phyloP scores from a whole-genome alignment of 2,329 filamentous ascomycete genomes.

The Fusarium cyanostomum region DNA sequence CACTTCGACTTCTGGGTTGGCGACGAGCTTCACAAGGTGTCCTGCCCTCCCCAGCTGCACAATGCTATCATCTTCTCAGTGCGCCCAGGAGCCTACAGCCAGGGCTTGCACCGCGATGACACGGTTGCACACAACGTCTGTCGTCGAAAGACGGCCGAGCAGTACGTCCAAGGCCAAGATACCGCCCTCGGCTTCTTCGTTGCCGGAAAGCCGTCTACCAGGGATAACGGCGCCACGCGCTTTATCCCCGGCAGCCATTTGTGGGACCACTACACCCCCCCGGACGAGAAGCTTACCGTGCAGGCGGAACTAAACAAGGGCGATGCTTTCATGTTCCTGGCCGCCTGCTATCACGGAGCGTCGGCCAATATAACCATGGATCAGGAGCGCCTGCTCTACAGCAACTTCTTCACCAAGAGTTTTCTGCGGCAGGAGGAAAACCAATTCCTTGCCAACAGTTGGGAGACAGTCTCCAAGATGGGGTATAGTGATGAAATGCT shows the following conservation, averaged over 20 bases:
- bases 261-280: neutral
- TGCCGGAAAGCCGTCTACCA: neutral
- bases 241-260: conserved; percentile 8
- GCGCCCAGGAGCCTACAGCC: neutral
- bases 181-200: neutral
- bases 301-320: conserved; percentile 1
- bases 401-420: neutral
- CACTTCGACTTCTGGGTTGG: neutral
- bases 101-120: conserved; percentile 3
- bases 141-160: neutral
- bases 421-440: neutral
- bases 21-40: neutral
- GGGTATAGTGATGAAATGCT: too few species aligned
- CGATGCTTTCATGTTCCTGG: conserved; percentile 2
- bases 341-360: conserved; percentile 1
- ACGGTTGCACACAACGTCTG: neutral
- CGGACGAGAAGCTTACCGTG: neutral
- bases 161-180: too few species aligned
- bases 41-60: neutral
- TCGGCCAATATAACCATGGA: neutral
- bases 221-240: conserved; percentile 5
- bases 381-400: neutral
- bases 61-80: neutral
- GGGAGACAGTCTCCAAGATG: too few species aligned
- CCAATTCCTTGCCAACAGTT: too few species aligned